phyloP scores from a whole-genome alignment of 2,329 filamentous ascomycete genomes.

The Stachybotrys chartarum region DNA sequence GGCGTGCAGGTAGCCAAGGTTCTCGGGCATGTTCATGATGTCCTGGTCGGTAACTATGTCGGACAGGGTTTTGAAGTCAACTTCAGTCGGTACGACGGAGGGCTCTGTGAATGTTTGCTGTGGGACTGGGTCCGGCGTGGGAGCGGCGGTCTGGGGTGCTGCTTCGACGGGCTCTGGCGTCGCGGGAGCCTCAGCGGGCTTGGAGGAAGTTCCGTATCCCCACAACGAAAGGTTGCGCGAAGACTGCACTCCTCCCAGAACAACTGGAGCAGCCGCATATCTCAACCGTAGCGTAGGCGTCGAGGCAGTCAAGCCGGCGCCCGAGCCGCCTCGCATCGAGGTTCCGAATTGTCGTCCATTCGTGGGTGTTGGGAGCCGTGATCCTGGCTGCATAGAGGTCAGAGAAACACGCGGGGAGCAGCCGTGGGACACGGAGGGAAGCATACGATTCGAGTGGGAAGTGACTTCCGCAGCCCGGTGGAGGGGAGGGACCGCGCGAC shows the following conservation, averaged over 20 bases:
- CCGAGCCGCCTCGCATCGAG: constrained; percentile 13
- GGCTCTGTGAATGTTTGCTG: constrained; percentile 9
- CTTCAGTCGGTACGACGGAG: constrained; percentile 17
- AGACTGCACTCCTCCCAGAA: constrained; percentile 21
- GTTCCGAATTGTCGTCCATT: constrained; percentile 29
- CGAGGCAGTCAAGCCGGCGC: constrained; percentile 10
- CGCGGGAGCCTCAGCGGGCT: constrained; percentile 3
- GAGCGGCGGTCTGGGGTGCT: constrained; percentile 8
- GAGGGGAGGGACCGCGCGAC: constrained; percentile 31
- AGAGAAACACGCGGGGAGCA: background rate
- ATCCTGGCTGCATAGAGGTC: background rate
- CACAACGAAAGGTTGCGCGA: constrained; percentile 26
- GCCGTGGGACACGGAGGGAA: background rate
- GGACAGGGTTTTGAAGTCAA: constrained; percentile 25
- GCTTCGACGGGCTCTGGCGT: background rate
- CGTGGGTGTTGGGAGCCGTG: constrained; percentile 14
- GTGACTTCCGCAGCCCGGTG: constrained; percentile 20
- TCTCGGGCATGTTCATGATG: constrained; percentile 58
- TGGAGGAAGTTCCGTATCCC: constrained; percentile 13
- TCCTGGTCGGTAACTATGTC: constrained; percentile 30
- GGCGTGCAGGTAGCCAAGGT: constrained; percentile 73
- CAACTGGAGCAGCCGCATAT: constrained; percentile 16
- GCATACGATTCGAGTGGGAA: constrained; percentile 21
- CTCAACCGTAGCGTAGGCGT: constrained; percentile 13
- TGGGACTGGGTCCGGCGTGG: constrained; percentile 12